Conservation (phyloP, 2,329 filamentous ascomycete genomes). For the Teratosphaeria zuluensis region DNA sequence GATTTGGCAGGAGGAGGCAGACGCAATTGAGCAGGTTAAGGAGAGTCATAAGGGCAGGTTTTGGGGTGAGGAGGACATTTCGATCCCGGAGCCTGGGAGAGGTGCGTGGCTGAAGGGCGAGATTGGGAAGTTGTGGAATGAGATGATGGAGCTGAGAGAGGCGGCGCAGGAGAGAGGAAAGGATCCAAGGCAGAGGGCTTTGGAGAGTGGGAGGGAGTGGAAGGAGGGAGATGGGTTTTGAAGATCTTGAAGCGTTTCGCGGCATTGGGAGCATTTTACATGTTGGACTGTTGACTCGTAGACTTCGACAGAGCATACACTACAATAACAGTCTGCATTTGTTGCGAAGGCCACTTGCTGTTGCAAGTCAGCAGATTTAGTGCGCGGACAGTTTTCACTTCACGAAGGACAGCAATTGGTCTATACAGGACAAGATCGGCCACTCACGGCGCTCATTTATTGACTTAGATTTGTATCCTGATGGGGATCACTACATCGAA, state of each 20-base stretch:
- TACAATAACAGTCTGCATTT: not conserved
- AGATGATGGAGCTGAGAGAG: constrained; percentile 33
- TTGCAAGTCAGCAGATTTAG: no score
- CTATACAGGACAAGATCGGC: no score
- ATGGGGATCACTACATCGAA: no score
- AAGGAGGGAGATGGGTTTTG: constrained; percentile 47
- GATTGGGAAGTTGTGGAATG: constrained; percentile 34
- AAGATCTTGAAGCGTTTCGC: constrained; percentile 13
- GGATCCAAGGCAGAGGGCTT: constrained; percentile 42
- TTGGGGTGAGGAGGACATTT: constrained; percentile 29
- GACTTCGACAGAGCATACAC: not conserved
- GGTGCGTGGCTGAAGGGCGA: constrained; percentile 34
- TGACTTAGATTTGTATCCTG: no score
- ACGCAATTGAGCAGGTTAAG: constrained; percentile 26
- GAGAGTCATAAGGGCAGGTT: constrained; percentile 31
- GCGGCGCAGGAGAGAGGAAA: constrained; percentile 42
- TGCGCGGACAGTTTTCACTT: no score
- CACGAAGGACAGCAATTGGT: no score
- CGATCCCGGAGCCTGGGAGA: constrained; percentile 32
- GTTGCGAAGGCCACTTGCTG: no score
- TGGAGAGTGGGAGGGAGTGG: constrained; percentile 45
- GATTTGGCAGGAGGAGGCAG: constrained; percentile 33
- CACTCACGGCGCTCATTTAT: no score
- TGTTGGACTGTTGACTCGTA: not conserved
- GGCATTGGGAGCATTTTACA: no score